Percentiles rank a stretch among this genome's conserved stretches.
Conservation (phyloP, 2,329 filamentous ascomycete species). For the Botrytis sinoallii region DNA sequence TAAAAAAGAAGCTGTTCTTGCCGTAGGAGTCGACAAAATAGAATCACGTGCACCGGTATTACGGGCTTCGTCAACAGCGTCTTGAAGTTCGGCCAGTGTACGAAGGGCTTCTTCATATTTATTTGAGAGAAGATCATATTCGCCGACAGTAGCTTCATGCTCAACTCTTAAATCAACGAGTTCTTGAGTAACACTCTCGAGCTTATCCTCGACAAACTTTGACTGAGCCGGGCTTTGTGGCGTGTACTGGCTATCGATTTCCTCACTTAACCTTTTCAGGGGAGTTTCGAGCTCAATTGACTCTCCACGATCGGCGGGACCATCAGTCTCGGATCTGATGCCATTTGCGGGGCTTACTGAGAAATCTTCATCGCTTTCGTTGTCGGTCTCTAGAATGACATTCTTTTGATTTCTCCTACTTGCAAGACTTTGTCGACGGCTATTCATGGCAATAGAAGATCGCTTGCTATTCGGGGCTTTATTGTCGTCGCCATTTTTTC, state of each 20-base stretch:
- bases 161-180: conserved; percentile 86
- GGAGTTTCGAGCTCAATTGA: conserved; percentile 40
- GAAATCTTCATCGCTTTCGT: conserved; percentile 30
- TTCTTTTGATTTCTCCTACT: conserved; percentile 55
- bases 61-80: conserved; percentile 74
- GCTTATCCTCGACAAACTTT: conserved; percentile 85
- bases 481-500: conserved; percentile 43
- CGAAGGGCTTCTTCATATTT: conserved; percentile 91
- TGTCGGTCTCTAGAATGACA: conserved; percentile 50
- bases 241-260: conserved; percentile 29
- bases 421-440: conserved; percentile 50
- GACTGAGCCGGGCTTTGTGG: conserved; percentile 74
- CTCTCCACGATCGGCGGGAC: conserved; percentile 38
- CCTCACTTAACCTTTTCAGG: conserved; percentile 36
- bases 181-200: conserved; percentile 88
- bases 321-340: conserved; percentile 33
- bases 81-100: conserved; percentile 79
- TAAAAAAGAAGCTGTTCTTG: conserved; percentile 78
- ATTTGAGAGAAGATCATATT: conserved; percentile 75
- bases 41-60: conserved; percentile 53
- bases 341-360: conserved; percentile 24
- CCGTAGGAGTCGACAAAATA: conserved; percentile 50
- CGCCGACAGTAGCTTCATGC: conserved; percentile 78
- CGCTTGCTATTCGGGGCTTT: conserved; percentile 45
- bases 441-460: conserved; percentile 44